Percentiles rank a stretch among this genome's conserved stretches.
These are phyloP conservation scores for Fragosphaeria purpurea DNA, from an alignment of 2,329 filamentous ascomycete genomes.

Conservation along the genomic window DNA sequence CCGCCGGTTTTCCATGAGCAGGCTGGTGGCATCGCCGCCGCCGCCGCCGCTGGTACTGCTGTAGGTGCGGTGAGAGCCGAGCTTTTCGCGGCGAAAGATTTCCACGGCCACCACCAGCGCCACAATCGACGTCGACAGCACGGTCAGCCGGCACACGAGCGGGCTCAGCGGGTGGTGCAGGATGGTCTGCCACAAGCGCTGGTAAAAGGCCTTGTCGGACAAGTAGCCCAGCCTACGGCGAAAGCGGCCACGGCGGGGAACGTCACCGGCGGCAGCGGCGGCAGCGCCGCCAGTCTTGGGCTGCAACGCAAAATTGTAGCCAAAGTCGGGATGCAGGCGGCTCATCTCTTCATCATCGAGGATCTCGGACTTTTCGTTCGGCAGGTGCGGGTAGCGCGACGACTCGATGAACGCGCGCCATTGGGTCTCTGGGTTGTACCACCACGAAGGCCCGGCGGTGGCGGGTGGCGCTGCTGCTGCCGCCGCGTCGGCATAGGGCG, in stretches of 20 bases:
- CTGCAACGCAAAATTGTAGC: slow-evolving; percentile 21
- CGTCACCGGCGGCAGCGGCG: slow-evolving; percentile 28
- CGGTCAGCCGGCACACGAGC: slow-evolving; percentile 68
- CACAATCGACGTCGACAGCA: slow-evolving; percentile 72
- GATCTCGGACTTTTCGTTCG: slow-evolving; percentile 37
- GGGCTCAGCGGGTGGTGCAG: slow-evolving; percentile 80
- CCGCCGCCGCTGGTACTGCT: not conserved
- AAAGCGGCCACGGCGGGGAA: not conserved
- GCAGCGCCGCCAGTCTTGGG: slow-evolving; percentile 18
- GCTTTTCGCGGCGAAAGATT: slow-evolving; percentile 55
- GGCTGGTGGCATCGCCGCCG: slow-evolving; percentile 15
- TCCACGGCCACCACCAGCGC: slow-evolving; percentile 69
- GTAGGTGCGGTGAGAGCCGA: not conserved
- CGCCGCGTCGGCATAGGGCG: no score
- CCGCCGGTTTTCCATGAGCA: slow-evolving; percentile 3
- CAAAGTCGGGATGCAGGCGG: slow-evolving; percentile 36
- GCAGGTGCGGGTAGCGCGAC: slow-evolving; percentile 38
- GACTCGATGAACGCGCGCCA: slow-evolving; percentile 47
- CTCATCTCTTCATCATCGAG: slow-evolving; percentile 35
- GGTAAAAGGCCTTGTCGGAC: slow-evolving; percentile 24
- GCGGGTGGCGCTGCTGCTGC: not conserved
- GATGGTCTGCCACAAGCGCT: slow-evolving; percentile 56
- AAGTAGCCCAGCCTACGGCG: slow-evolving; percentile 1
- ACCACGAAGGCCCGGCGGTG: slow-evolving; percentile 7
- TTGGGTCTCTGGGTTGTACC: slow-evolving; percentile 25